These are phyloP conservation scores for Citeromyces siamensis DNA, from an alignment of 1,139 yeast genomes.

Conservation along the genomic window DNA sequence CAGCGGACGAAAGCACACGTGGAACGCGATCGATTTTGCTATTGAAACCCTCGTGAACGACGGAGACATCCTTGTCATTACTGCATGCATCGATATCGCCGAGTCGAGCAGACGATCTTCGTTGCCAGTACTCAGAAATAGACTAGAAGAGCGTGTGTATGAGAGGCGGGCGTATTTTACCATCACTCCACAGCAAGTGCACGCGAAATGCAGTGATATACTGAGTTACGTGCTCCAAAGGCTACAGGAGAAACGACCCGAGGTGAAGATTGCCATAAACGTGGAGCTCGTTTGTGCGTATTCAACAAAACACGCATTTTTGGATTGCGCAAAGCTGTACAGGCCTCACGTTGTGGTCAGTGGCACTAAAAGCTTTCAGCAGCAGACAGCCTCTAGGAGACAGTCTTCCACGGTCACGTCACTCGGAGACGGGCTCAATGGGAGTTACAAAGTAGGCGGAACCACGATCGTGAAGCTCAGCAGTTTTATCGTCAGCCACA, in stretches of 20 bases:
- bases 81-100: conserved; percentile 20
- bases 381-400: conserved; percentile 3
- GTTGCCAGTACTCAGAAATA: conserved; percentile 9
- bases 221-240: conserved; percentile 25
- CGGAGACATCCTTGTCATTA: conserved; percentile 53
- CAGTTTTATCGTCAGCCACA: conserved; percentile 4
- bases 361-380: conserved; percentile 7
- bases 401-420: conserved; percentile 3
- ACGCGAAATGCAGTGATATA: conserved; percentile 26
- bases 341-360: conserved; percentile 40
- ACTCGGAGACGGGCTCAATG: conserved; percentile 6
- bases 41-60: conserved; percentile 35
- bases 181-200: conserved; percentile 16
- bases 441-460: conserved; percentile 3
- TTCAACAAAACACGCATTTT: conserved; percentile 30
- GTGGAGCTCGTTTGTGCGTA: conserved; percentile 35
- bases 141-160: conserved; percentile 6
- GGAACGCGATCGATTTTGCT: conserved; percentile 65
- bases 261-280: conserved; percentile 29
- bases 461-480: conserved; percentile 3
- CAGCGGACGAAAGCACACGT: conserved; percentile 53
- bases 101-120: background rate
- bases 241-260: conserved; percentile 13
- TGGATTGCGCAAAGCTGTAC: conserved; percentile 37
- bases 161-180: conserved; percentile 6